Evolutionary conservation across 2,329 filamentous ascomycete species (phyloP), one percentile per base, ranked within the genome.

Genomic region (Colletotrichum liriopes): DNA sequence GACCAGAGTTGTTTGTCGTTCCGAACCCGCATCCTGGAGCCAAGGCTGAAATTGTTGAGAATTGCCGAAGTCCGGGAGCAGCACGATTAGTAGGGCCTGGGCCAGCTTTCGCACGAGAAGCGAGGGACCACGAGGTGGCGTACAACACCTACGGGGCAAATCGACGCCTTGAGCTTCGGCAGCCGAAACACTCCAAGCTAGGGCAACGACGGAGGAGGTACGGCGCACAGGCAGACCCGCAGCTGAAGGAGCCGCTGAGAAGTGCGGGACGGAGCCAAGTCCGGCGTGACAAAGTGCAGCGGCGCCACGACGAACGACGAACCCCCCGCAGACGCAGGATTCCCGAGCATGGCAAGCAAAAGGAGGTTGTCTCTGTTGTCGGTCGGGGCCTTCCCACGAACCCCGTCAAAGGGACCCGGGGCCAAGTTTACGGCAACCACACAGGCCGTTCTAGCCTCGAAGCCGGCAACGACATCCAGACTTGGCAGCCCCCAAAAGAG

Each of bases 251-350:
- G n/a, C 51, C 43, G n/a, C 52, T 45, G 41, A 54, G 23, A 47
- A 52, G 43, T 47, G 45, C 47, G 47, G 59, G 39, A 60, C 37
- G 59, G 37, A 18, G 43, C 65, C 58, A 60, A 55, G 60, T 41
- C 35, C 11, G 66, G 45, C 47, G 37, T 65, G 47, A 35, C 65
- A 65, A 70, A 32, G 54, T 55, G 60, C 60, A 70, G 65, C 54
- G 66, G 54, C 54, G 39, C 66, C 47, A 70, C 37, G 23, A 41
- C 16, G 47, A 29, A 29, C 35, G 45, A 41, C 18, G 39, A 59
- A n/a, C 18, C 16, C 37, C 18, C 51, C 52, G 6, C 20, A 16
- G 32, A 29, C 23, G 16, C 23, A 56, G 14, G 20, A 41, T 49
- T 41, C 23, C 51, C 54, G 59, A 47, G 20, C n/a, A 56, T 60